Conservation (phyloP, 164 flowering plant genomes). For the Paratinospora sagittata region DNA sequence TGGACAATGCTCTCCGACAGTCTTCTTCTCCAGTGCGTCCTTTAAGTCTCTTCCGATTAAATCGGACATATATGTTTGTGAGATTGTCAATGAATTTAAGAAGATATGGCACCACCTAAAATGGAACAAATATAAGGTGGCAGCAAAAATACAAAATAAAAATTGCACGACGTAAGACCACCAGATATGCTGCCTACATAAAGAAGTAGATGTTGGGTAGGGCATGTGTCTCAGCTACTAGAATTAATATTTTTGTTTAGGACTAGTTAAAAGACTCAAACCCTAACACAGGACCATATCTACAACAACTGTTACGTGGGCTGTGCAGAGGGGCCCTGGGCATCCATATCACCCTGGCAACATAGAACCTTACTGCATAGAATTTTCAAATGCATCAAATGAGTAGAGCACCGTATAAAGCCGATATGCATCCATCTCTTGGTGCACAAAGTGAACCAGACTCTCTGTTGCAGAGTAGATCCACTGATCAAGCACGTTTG, state of each 20-base stretch:
- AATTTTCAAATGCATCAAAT: conserved; percentile 3
- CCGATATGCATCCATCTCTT: conserved; percentile 93
- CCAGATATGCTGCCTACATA: background rate
- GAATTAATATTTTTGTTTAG: background rate
- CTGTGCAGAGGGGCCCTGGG: background rate
- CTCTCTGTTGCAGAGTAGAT: conserved; percentile 95
- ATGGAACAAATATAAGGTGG: conserved; percentile 1
- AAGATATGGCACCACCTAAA: conserved; percentile 90
- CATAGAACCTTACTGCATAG: background rate
- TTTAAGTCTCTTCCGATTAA: conserved; percentile 91
- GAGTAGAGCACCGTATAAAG: conserved; percentile 63
- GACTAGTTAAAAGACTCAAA: background rate
- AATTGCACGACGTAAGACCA: background rate
- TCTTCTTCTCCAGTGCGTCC: conserved; percentile 91
- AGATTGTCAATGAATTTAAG: conserved; percentile 84
- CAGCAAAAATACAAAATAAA: background rate
- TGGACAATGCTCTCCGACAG: conserved; percentile 75
- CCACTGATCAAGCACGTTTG: conserved; percentile 98
- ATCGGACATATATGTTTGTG: conserved; percentile 89
- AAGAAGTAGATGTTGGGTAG: background rate
- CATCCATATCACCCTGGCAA: background rate
- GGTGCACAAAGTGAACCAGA: conserved; percentile 83
- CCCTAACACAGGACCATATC: background rate
- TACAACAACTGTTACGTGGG: background rate
- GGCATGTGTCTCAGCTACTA: background rate